Evolutionary conservation across 495 filamentous ascomycete species (phyloP).

Genomic region (Aspergillus incahuasiensis): DNA sequence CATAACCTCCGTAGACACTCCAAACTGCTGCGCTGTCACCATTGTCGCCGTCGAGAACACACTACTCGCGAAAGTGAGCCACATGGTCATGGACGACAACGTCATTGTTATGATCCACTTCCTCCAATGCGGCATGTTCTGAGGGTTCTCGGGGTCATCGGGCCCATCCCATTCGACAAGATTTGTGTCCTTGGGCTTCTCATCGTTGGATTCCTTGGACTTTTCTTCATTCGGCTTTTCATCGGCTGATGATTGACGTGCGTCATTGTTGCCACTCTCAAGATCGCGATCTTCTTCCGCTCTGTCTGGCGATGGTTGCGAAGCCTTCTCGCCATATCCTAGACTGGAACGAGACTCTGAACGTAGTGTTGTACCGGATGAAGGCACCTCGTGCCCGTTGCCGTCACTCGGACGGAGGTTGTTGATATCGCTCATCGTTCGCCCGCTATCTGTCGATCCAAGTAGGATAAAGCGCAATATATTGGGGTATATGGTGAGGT

Average conservation of each 20-base stretch:
- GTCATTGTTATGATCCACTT: conserved; percentile 72
- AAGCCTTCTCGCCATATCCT: conserved; percentile 8
- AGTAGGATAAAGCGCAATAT: neutral
- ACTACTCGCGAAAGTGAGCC: conserved; percentile 55
- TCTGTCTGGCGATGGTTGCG: conserved; percentile 1
- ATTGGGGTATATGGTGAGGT: neutral
- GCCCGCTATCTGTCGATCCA: neutral
- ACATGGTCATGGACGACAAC: conserved; percentile 53
- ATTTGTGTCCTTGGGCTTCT: conserved; percentile 25
- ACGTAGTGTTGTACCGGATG: conserved; percentile 13
- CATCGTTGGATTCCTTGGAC: conserved; percentile 14
- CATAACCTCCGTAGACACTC: conserved; percentile 52
- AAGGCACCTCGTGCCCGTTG: neutral
- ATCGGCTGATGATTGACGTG: neutral
- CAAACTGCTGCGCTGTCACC: conserved; percentile 45
- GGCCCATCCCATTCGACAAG: conserved; percentile 43
- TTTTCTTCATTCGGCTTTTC: conserved; percentile 18
- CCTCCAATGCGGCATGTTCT: conserved; percentile 55
- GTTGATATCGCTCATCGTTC: conserved; percentile 2
- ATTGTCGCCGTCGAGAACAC: conserved; percentile 54
- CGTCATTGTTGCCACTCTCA: neutral
- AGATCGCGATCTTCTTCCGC: conserved; percentile 9
- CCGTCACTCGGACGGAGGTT: neutral
- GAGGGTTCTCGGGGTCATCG: conserved; percentile 65
- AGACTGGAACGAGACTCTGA: conserved; percentile 8